Percentiles rank a stretch among this genome's conserved stretches.
Evolutionary conservation across 2,329 filamentous ascomycete species (phyloP).

Genomic region (Tolypocladium paradoxum): DNA sequence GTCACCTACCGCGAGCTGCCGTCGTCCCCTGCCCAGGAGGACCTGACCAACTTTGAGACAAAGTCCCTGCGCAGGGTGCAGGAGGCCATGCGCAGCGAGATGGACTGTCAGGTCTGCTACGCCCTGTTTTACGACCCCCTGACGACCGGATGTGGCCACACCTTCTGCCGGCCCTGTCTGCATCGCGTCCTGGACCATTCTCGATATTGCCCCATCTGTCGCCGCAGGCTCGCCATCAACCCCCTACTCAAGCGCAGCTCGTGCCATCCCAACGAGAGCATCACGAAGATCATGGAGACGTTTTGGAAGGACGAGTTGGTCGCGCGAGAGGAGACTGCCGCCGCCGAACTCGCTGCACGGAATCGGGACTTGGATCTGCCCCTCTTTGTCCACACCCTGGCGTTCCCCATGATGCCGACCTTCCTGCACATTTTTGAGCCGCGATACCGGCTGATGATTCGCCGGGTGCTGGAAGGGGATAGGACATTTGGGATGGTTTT

Average conservation of each 20-base stretch:
- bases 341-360: constrained; percentile 45
- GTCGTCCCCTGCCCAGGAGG: constrained; percentile 13
- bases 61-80: constrained; percentile 42
- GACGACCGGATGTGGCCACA: constrained; percentile 81
- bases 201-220: constrained; percentile 69
- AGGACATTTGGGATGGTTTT: constrained; percentile 79
- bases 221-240: constrained; percentile 47
- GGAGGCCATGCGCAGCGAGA: constrained; percentile 52
- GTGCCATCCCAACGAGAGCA: constrained; percentile 47
- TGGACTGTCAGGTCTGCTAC: constrained; percentile 87
- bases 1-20: constrained; percentile 33
- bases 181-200: constrained; percentile 68
- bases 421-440: constrained; percentile 89
- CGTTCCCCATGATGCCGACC: constrained; percentile 74
- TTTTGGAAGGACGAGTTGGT: constrained; percentile 61
- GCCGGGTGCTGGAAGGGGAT: constrained; percentile 61
- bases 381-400: constrained; percentile 72
- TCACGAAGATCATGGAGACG: constrained; percentile 51
- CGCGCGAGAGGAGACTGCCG: constrained; percentile 42
- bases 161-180: constrained; percentile 74
- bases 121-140: constrained; percentile 69
- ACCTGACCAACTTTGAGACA: constrained; percentile 13
- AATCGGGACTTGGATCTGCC: constrained; percentile 51
- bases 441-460: constrained; percentile 84
- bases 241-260: constrained; percentile 28